A percentile compares a stretch with the other conserved stretches of the same genome.
Evolutionary conservation across 2,329 filamentous ascomycete genomes (phyloP).

Genomic region (Fusarium odoratissimum): DNA sequence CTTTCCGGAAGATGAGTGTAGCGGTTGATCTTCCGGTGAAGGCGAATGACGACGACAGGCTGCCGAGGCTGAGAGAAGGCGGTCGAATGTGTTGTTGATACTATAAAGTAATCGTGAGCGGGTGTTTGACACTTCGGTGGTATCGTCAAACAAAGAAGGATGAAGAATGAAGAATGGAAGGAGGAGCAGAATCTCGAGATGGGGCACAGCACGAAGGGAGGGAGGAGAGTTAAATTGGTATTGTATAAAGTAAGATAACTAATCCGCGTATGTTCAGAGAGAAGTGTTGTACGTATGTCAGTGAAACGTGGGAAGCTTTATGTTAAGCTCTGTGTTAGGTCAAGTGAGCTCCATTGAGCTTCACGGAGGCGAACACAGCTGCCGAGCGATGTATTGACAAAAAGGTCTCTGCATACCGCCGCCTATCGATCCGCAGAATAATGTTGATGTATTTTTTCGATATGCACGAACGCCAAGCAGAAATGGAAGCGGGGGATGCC

Average conservation of each 20-base stretch:
- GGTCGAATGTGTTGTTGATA: constrained; percentile 39
- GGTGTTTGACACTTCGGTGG: constrained; percentile 2
- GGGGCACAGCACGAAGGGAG: background rate
- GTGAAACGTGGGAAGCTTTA: constrained; percentile 29
- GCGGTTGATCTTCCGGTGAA: constrained; percentile 35
- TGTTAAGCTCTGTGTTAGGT: constrained; percentile 33
- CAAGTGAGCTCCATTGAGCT: constrained; percentile 36
- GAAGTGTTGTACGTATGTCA: constrained; percentile 16
- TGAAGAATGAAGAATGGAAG: background rate
- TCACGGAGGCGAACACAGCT: background rate
- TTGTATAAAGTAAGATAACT: constrained; percentile 4
- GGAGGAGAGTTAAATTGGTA: constrained; percentile 8
- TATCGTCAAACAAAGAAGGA: constrained; percentile 17
- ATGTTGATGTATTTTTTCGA: constrained; percentile 5
- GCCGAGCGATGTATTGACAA: constrained; percentile 11
- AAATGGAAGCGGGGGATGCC: constrained; percentile 32
- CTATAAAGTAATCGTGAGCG: constrained; percentile 39
- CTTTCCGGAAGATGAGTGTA: constrained; percentile 36
- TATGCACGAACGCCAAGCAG: constrained; percentile 21
- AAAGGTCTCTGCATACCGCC: background rate
- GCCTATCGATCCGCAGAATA: background rate
- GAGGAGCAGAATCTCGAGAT: background rate
- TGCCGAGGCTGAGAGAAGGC: constrained; percentile 40
- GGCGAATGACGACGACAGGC: constrained; percentile 43
- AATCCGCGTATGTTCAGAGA: constrained; percentile 12